Evolutionary conservation across 2,329 filamentous ascomycete species (phyloP).

Genomic region (Pestalotiopsis fici): DNA sequence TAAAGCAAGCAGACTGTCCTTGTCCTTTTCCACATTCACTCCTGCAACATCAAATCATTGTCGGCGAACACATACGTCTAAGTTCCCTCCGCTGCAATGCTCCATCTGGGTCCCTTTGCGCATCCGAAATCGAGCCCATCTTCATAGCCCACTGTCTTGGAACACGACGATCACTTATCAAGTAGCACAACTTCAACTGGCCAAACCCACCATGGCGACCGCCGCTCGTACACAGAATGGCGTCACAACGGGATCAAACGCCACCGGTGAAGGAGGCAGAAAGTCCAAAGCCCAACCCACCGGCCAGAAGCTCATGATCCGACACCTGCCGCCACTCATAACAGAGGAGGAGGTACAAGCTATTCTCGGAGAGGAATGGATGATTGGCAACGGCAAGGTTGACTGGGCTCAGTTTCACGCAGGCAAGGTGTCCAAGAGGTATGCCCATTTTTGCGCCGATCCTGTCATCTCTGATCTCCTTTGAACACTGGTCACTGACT

Average conservation of each 20-base stretch:
- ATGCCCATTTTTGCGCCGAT: slow-evolving; percentile 30
- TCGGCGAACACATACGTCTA: not conserved
- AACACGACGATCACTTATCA: not conserved
- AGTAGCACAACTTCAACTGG: not conserved
- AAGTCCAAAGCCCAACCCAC: slow-evolving; percentile 55
- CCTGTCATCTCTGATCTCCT: not conserved
- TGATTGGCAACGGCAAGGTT: slow-evolving; percentile 74
- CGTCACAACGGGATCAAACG: not conserved
- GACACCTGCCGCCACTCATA: slow-evolving; percentile 83
- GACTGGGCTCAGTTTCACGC: slow-evolving; percentile 74
- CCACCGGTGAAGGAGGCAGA: not conserved
- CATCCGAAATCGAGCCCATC: not conserved
- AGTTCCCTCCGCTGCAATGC: not conserved
- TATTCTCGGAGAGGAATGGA: slow-evolving; percentile 80
- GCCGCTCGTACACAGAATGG: slow-evolving; percentile 11
- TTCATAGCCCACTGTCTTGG: not conserved
- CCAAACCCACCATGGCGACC: not conserved
- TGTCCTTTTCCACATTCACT: not conserved
- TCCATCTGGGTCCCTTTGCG: not conserved
- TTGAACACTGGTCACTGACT: not conserved
- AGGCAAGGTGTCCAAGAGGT: slow-evolving; percentile 84
- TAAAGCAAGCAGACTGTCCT: not conserved
- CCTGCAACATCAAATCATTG: not conserved
- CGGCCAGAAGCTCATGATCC: slow-evolving; percentile 81
- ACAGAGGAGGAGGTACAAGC: slow-evolving; percentile 76